Base-by-base conservation (phyloP, 805 yeast species). In the Lachancea nothofagi region DNA sequence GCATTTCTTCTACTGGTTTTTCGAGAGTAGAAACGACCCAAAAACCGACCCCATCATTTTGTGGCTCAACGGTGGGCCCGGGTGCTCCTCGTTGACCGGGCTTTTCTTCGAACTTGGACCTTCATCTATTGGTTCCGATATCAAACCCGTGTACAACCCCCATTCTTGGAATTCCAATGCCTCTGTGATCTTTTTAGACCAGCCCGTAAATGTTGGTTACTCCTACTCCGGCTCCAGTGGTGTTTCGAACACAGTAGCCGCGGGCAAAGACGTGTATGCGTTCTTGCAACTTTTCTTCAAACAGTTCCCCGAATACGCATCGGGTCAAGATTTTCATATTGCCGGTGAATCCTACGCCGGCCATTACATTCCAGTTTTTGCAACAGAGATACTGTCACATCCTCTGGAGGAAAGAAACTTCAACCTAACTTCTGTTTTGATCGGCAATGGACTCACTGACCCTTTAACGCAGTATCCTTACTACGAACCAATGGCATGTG, bases 11-110 rank as follows among this genome's bases (percentile, higher is more conserved):
- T 74, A 69, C 55, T 72, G 93, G 89, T 81, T 80, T 57, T 88
- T 87, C 54, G 95, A 87, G 64, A 80, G 90, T 44, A 77, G 95
- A 70, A 82, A 81, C 59, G 89, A 84, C 62, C 95, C 96, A n/a
- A 66, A 66, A 47, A 83, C 72, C 44, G 96, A 86, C 62, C 96
- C 96, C 1, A 70, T 86, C 29, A 74, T 88, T 36, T 70, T 90
- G 50, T 88, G 96, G 95, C 72, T 87, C 57, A 87, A 87, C 58
- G 96, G 96, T 51, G 96, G 96, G 13, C 96, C 96, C 31, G 96
- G 96, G 3, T 87, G 96, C 65, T 83, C 94, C 12, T 84, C 95
- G 8, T 65, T 85, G 65, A 84, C 94, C 10, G 95, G 95, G 0
- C 71, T 84, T 49, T 82, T 86, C 58, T 84, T 85, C 59, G 96